Conservation (phyloP, 2,329 filamentous ascomycete genomes). For the Fusarium sp. region DNA sequence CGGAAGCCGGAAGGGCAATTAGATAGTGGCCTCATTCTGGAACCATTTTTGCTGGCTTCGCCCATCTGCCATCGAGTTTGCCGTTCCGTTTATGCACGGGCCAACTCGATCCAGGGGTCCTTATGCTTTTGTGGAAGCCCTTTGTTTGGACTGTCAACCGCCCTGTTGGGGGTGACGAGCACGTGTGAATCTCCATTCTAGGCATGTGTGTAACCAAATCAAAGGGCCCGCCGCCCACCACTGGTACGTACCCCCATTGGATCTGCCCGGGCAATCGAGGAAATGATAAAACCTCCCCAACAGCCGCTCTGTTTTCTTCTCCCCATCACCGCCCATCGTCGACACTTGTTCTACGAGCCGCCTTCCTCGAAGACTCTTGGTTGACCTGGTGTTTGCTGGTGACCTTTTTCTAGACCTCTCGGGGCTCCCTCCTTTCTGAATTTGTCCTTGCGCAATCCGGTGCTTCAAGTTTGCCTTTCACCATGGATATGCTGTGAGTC, state of each 20-base stretch:
- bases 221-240: slow-evolving; percentile 32
- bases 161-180: background rate
- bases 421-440: slow-evolving; percentile 19
- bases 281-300: slow-evolving; percentile 50
- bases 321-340: slow-evolving; percentile 41
- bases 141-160: background rate
- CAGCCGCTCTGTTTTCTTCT: slow-evolving; percentile 42
- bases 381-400: slow-evolving; percentile 36
- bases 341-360: slow-evolving; percentile 35
- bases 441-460: slow-evolving; percentile 10
- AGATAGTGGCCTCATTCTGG: slow-evolving; percentile 53
- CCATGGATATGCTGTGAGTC: slow-evolving; percentile 45
- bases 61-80: slow-evolving; percentile 35
- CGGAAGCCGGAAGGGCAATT: slow-evolving; percentile 50
- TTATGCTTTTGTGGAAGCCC: slow-evolving; percentile 4
- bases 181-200: slow-evolving; percentile 26
- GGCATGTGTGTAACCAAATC: slow-evolving; percentile 17
- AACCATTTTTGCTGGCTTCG: slow-evolving; percentile 40
- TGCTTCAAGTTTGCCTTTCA: slow-evolving; percentile 22
- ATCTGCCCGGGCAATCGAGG: slow-evolving; percentile 39
- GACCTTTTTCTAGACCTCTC: slow-evolving; percentile 15
- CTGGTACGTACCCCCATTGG: slow-evolving; percentile 31
- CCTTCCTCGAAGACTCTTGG: slow-evolving; percentile 38
- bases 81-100: slow-evolving; percentile 20
- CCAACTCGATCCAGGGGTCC: slow-evolving; percentile 33